These are phyloP conservation scores for Tubosaeta sp. DNA, from an alignment of 768 basidiomycete genomes.

Conservation along the genomic window DNA sequence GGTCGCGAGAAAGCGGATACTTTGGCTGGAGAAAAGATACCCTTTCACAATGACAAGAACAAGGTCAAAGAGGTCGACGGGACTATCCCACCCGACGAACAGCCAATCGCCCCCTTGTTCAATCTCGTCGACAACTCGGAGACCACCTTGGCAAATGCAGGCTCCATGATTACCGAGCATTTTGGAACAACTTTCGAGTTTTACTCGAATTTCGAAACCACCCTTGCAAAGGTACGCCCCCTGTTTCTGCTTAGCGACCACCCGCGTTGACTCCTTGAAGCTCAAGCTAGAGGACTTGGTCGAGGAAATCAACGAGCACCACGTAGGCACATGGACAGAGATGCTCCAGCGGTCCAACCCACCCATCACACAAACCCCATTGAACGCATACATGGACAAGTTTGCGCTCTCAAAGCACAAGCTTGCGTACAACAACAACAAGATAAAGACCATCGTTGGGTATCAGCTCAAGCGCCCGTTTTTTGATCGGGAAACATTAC, in stretches of 20 bases:
- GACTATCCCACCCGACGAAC: conserved; percentile 50
- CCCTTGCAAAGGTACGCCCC: conserved; percentile 55
- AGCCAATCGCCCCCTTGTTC: conserved; percentile 72
- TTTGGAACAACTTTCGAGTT: conserved; percentile 83
- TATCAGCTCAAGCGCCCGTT: conserved; percentile 62
- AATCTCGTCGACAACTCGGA: conserved; percentile 81
- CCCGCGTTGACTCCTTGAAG: conserved; percentile 31
- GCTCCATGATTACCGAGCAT: conserved; percentile 59
- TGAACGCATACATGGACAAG: conserved; percentile 77
- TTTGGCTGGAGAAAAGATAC: conserved; percentile 41
- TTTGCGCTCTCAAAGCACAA: conserved; percentile 66
- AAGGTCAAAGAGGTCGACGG: conserved; percentile 63
- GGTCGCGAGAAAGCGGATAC: conserved; percentile 63
- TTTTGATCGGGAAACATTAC: conserved; percentile 57
- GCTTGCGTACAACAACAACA: conserved; percentile 64
- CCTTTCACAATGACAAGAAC: conserved; percentile 57
- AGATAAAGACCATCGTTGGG: conserved; percentile 69
- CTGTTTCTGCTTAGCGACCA: not conserved
- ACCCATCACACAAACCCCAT: conserved; percentile 64
- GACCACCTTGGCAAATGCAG: conserved; percentile 62
- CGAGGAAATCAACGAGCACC: conserved; percentile 82
- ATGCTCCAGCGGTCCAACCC: conserved; percentile 72
- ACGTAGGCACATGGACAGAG: conserved; percentile 77
- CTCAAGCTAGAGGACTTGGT: conserved; percentile 64
- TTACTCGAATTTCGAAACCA: conserved; percentile 64